These are phyloP conservation scores for Glebionis coronaria DNA, from an alignment of 129 eudicot species.

Conservation along the genomic window DNA sequence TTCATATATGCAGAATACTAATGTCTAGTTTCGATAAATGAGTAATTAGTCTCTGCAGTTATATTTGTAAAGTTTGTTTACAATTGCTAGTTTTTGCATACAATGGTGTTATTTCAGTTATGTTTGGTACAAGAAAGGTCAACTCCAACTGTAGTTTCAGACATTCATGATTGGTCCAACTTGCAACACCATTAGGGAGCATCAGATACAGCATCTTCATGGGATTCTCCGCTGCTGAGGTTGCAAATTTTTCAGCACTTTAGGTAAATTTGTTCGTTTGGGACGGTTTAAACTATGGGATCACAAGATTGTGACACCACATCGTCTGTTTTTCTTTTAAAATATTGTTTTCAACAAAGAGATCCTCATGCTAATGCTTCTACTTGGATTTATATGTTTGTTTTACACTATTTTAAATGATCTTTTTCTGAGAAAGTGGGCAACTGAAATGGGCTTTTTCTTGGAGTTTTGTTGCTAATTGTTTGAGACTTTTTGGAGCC, in stretches of 20 bases:
- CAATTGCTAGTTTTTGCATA: background rate
- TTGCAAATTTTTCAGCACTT: conserved; percentile 10
- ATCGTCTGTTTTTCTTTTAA: background rate
- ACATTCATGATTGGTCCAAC: conserved; percentile 24
- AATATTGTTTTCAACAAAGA: conserved; percentile 16
- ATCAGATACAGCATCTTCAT: conserved; percentile 18
- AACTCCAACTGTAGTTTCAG: background rate
- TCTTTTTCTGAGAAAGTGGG: background rate
- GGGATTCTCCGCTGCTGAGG: conserved; percentile 30
- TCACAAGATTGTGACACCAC: background rate
- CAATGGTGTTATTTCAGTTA: background rate
- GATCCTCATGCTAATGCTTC: conserved; percentile 19
- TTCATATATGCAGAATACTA: too few relatives aligned
- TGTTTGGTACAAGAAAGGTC: background rate
- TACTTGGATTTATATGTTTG: conserved; percentile 22
- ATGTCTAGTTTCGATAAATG: too few relatives aligned
- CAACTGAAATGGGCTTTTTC: background rate
- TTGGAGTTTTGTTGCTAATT: conserved; percentile 1
- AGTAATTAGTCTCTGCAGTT: too few relatives aligned
- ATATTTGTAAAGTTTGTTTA: background rate
- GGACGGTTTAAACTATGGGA: conserved; percentile 35
- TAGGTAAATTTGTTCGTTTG: conserved; percentile 2
- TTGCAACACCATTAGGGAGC: conserved; percentile 20
- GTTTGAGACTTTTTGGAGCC: background rate
- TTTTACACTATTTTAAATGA: background rate